Evolutionary conservation across 2,329 filamentous ascomycete species (phyloP).

Genomic region (Capronia americana): DNA sequence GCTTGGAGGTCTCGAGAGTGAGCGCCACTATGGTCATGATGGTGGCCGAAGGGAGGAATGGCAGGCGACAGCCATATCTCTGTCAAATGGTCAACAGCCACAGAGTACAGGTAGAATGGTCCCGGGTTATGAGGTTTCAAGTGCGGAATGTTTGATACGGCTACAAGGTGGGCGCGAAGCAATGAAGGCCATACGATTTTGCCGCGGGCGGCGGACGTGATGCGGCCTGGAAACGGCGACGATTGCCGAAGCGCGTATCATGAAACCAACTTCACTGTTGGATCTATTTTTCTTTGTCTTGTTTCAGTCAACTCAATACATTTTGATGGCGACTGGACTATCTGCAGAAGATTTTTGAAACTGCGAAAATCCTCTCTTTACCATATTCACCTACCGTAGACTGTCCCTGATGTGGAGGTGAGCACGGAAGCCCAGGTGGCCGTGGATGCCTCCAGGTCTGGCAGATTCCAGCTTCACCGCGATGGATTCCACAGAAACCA

Average conservation of each 20-base stretch:
- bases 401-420: neutral
- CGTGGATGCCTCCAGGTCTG: constrained; percentile 11
- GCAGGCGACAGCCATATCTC: constrained; percentile 27
- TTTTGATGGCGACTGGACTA: constrained; percentile 16
- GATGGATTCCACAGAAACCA: neutral
- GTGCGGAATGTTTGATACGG: constrained; percentile 17
- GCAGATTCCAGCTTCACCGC: constrained; percentile 17
- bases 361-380: neutral
- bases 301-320: constrained; percentile 13
- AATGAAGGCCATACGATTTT: constrained; percentile 26
- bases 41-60: constrained; percentile 1
- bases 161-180: constrained; percentile 12
- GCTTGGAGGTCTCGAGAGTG: constrained; percentile 22
- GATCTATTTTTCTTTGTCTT: neutral
- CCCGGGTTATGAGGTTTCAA: constrained; percentile 13
- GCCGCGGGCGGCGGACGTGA: constrained; percentile 22
- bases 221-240: constrained; percentile 20
- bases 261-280: constrained; percentile 1
- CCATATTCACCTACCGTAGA: constrained; percentile 12
- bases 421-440: constrained; percentile 1
- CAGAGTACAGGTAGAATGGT: neutral
- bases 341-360: neutral
- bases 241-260: constrained; percentile 27
- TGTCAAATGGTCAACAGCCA: neutral
- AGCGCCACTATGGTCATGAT: constrained; percentile 32